phyloP scores from a whole-genome alignment of 169 alveolate genomes.

The Perkinsus chesapeaki region DNA sequence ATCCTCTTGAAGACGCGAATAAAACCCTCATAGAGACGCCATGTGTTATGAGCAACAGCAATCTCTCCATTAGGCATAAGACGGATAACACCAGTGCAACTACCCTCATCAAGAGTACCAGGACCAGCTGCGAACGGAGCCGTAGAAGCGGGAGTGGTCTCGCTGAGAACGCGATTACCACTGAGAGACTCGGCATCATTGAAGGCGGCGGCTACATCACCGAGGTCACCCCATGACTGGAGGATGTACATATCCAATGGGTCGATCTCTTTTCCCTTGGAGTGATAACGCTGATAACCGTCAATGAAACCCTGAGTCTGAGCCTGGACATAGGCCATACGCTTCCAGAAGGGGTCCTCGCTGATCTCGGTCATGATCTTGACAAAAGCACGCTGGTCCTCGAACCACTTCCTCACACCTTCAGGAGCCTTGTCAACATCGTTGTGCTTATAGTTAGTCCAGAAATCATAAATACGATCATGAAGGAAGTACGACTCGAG shows the following conservation, averaged over 20 bases:
- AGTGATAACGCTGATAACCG: not conserved
- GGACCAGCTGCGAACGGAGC: not conserved
- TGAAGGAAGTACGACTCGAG: not conserved
- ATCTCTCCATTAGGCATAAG: not conserved
- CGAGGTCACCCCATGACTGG: not conserved
- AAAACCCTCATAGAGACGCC: not conserved
- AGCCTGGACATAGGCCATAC: not conserved
- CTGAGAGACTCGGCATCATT: not conserved
- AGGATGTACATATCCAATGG: not conserved
- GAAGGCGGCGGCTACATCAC: not conserved
- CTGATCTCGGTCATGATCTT: not conserved
- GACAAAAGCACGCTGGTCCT: not conserved
- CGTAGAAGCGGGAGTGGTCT: not conserved
- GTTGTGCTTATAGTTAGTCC: not conserved
- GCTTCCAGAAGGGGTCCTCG: conserved; percentile 4
- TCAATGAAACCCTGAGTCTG: not conserved
- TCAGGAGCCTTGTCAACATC: not conserved
- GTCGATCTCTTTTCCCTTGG: not conserved
- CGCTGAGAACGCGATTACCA: not conserved
- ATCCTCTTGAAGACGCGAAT: not conserved
- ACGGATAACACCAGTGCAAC: not conserved
- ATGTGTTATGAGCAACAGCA: not conserved
- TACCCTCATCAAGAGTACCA: not conserved
- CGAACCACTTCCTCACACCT: not conserved
- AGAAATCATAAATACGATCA: not conserved